Conservation (phyloP, 2,329 filamentous ascomycete species). For the Neurospora sp. region DNA sequence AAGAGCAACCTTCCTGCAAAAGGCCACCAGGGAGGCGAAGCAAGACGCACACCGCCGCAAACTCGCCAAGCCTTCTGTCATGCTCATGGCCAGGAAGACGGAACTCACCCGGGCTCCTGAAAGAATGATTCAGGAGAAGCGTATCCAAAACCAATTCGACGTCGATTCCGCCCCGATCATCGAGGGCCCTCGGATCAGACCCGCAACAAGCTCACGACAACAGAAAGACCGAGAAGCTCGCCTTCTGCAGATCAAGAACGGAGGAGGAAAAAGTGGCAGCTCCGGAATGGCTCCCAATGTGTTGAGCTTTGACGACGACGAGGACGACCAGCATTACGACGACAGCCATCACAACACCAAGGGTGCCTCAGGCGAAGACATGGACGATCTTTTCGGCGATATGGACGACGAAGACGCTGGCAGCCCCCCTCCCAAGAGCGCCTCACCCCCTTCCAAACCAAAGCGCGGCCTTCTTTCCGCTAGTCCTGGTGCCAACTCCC, state of each 20-base stretch:
- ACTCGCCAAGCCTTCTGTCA: constrained; percentile 30
- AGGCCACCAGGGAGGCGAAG: constrained; percentile 44
- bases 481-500: constrained; percentile 11
- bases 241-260: constrained; percentile 25
- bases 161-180: constrained; percentile 1
- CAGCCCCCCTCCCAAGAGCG: constrained; percentile 1
- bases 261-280: neutral
- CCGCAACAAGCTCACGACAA: constrained; percentile 12
- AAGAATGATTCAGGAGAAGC: constrained; percentile 43
- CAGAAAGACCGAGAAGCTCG: constrained; percentile 29
- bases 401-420: neutral
- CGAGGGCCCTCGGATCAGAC: constrained; percentile 18
- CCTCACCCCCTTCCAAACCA: neutral
- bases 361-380: constrained; percentile 13
- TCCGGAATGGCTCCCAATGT: constrained; percentile 13
- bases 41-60: constrained; percentile 40
- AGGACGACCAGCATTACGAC: constrained; percentile 16
- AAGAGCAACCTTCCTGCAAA: constrained; percentile 44
- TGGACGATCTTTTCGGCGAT: constrained; percentile 14
- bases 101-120: constrained; percentile 40
- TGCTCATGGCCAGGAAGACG: constrained; percentile 23
- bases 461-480: constrained; percentile 13
- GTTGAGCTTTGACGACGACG: constrained; percentile 21
- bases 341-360: constrained; percentile 10
- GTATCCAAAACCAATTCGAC: constrained; percentile 31